Conservation (phyloP, 148 eudicot species). For the Chenopodium formosanum region DNA sequence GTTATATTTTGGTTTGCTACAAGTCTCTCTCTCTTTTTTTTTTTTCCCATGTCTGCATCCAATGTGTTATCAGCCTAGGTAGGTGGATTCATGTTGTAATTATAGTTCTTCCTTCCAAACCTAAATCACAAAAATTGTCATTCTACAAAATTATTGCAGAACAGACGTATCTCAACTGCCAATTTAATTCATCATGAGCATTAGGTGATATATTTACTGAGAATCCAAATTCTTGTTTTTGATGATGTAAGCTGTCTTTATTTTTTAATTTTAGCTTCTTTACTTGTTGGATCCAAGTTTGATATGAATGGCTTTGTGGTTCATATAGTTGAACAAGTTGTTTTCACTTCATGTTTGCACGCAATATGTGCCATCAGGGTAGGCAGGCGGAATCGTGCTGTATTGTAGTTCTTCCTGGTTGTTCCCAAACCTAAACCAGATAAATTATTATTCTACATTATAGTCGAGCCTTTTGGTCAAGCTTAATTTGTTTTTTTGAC, state of each 20-base stretch:
- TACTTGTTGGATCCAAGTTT: not conserved
- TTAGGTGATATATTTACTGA: not conserved
- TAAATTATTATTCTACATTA: not conserved
- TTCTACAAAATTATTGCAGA: not conserved
- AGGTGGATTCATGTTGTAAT: too few species aligned
- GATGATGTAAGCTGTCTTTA: not conserved
- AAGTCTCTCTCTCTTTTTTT: too few species aligned
- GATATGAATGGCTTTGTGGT: not conserved
- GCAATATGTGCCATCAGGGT: not conserved
- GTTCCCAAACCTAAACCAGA: not conserved
- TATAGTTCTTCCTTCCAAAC: too few species aligned
- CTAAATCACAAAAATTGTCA: too few species aligned
- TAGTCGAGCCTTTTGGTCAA: not conserved
- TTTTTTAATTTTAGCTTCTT: not conserved
- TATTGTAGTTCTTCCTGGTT: not conserved
- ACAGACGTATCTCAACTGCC: not conserved
- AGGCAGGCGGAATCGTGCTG: not conserved
- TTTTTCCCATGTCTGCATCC: too few species aligned
- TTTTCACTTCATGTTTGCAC: conserved; percentile 1
- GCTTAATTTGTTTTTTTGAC: not conserved
- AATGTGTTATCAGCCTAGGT: too few species aligned
- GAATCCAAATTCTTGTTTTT: not conserved
- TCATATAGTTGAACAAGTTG: not conserved
- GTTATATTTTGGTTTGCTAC: too few species aligned
- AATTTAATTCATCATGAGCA: not conserved